Evolutionary conservation across 495 filamentous ascomycete genomes (phyloP), one percentile per base, ranked within the genome.

Genomic region (Astrothelium subdiscretum): DNA sequence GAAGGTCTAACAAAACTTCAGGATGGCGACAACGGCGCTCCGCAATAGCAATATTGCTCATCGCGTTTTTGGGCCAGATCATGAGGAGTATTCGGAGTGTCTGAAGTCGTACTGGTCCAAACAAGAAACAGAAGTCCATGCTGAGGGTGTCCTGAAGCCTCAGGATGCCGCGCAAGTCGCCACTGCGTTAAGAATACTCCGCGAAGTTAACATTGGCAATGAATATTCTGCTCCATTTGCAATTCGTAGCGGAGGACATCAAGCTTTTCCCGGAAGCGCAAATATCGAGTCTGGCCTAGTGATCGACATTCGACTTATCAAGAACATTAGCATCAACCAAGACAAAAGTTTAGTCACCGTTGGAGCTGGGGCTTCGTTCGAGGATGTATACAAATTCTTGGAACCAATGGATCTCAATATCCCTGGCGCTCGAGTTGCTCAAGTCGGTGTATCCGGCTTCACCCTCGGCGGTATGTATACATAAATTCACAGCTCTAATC

Each of bases 341-440:
- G 60, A 59, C 57, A 24, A 15, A 18, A 13, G 18, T 10, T 48
- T 43, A 5, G 44, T 24, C 4, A 31, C 8, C 8, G 31, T 63
- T 59, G 61, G 32, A 3, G 31, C 61, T 6, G 57, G 52, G 5
- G 35, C 12, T 31, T 31, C 3, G 3, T 63, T 57, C 57, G 31
- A n/a, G 11, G 75, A 77, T 11, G 76, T 84, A 29, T 81, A 81
- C 31, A 32, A 48, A 12, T 64, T 67, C 20, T 74, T 84, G 1
- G 78, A 81, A 24, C 70, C 74, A 11, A 68, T 76, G 1, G 70
- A 73, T 35, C 75, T 80, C 38, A 74, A 75, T 6, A 78, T 77
- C n/a, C 67, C 77, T 22, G 82, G 82, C 20, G 81, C 78, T 1
- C 75, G 82, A 22, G 79, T 76, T 18, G 43, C 70, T 1, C 57